phyloP scores from a whole-genome alignment of 2,329 filamentous ascomycete genomes.

The Atkinsonella texensis region DNA sequence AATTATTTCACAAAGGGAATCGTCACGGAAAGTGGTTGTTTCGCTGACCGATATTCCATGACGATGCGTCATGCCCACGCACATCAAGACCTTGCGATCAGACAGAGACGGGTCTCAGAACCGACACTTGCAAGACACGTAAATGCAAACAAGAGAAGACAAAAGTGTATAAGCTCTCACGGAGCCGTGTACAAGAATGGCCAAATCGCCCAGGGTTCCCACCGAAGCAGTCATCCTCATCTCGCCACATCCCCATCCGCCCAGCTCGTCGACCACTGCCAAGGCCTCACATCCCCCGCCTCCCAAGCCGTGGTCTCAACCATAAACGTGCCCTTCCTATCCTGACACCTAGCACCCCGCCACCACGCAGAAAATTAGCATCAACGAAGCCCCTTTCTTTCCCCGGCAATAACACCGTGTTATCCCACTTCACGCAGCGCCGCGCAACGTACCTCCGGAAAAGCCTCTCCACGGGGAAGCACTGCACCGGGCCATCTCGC shows the following conservation, averaged over 20 bases:
- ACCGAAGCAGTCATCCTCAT: slow-evolving; percentile 2
- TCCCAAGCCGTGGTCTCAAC: slow-evolving; percentile 57
- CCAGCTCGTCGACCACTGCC: slow-evolving; percentile 24
- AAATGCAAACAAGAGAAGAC: background rate
- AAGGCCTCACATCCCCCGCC: slow-evolving; percentile 16
- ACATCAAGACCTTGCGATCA: too few relatives aligned
- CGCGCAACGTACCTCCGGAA: slow-evolving; percentile 51
- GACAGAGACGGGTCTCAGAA: too few relatives aligned
- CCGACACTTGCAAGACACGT: background rate
- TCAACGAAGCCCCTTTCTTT: too few relatives aligned
- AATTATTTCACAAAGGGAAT: too few relatives aligned
- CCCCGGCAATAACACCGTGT: too few relatives aligned
- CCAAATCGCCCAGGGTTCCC: background rate
- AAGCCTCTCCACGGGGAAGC: slow-evolving; percentile 45
- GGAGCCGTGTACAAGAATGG: too few relatives aligned
- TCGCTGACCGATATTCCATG: too few relatives aligned
- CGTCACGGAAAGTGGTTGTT: too few relatives aligned
- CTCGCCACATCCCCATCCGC: slow-evolving; percentile 19
- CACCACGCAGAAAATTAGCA: too few relatives aligned
- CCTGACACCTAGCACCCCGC: slow-evolving; percentile 36
- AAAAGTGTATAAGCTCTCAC: background rate
- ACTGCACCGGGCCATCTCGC: slow-evolving; percentile 36
- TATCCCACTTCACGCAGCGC: too few relatives aligned
- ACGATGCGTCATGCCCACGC: too few relatives aligned
- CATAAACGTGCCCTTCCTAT: slow-evolving; percentile 43